These are phyloP conservation scores for Fraxinus albicans DNA, from an alignment of 305 asterid genomes.

Conservation along the genomic window DNA sequence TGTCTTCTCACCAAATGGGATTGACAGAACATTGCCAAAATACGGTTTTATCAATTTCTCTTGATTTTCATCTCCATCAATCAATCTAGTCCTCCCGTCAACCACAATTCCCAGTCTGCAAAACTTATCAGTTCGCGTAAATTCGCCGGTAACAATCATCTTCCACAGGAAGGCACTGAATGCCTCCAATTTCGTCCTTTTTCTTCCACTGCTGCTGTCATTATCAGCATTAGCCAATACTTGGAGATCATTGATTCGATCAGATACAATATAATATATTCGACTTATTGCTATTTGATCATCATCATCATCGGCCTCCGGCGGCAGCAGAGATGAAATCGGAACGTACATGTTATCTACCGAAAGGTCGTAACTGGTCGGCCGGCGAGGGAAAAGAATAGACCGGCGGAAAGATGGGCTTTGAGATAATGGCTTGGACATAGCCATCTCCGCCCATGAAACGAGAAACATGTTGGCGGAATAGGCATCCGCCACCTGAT, in stretches of 20 bases:
- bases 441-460: constrained; percentile 64
- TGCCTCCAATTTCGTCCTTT: constrained; percentile 51
- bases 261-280: constrained; percentile 49
- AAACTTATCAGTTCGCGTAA: neutral
- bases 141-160: constrained; percentile 27
- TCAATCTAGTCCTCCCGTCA: constrained; percentile 51
- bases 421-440: constrained; percentile 32
- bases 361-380: constrained; percentile 32
- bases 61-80: constrained; percentile 23
- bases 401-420: constrained; percentile 63
- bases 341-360: constrained; percentile 41
- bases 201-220: neutral
- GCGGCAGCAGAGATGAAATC: constrained; percentile 28
- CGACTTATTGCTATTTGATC: constrained; percentile 42
- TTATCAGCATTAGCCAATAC: constrained; percentile 34
- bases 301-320: constrained; percentile 4
- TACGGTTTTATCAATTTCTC: constrained; percentile 26
- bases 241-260: constrained; percentile 39
- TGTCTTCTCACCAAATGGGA: constrained; percentile 57
- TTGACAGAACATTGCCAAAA: constrained; percentile 61
- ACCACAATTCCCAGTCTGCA: constrained; percentile 58
- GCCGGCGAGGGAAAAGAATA: constrained; percentile 44
- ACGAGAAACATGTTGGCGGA: constrained; percentile 66
- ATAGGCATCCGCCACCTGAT: constrained; percentile 70
- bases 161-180: constrained; percentile 67